Conservation (phyloP, 2,329 filamentous ascomycete genomes). For the Claviceps purpurea region DNA sequence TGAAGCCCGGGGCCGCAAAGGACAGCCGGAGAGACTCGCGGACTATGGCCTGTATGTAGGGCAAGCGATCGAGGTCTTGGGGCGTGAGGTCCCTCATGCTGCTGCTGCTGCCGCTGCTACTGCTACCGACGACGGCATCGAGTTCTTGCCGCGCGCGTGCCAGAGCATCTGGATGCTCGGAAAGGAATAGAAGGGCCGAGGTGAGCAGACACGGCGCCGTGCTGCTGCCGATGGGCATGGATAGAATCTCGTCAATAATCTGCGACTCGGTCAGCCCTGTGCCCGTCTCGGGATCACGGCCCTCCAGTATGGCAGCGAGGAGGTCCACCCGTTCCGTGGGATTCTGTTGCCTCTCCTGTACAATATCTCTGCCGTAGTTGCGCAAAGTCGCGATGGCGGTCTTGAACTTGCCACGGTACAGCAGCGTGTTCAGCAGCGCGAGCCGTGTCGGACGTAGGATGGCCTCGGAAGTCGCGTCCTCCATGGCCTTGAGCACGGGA, state of each 20-base stretch:
- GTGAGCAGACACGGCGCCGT: constrained; percentile 33
- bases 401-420: constrained; percentile 40
- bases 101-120: constrained; percentile 14
- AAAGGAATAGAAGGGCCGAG: constrained; percentile 34
- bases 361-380: constrained; percentile 40
- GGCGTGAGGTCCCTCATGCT: constrained; percentile 29
- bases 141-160: constrained; percentile 38
- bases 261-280: constrained; percentile 42
- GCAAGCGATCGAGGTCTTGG: constrained; percentile 36
- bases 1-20: constrained; percentile 40
- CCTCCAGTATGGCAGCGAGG: constrained; percentile 44
- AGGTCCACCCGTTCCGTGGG: constrained; percentile 45
- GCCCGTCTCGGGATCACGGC: constrained; percentile 48
- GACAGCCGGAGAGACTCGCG: constrained; percentile 42
- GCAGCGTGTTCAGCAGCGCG: constrained; percentile 34
- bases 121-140: constrained; percentile 33
- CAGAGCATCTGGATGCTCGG: constrained; percentile 36
- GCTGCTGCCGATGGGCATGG: constrained; percentile 47
- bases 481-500: constrained; percentile 38
- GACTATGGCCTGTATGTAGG: constrained; percentile 40
- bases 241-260: constrained; percentile 55
- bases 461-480: constrained; percentile 40
- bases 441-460: constrained; percentile 40
- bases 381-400: constrained; percentile 40
- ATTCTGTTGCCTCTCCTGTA: constrained; percentile 39